phyloP scores from a whole-genome alignment of 179 eudicot species.

The Gypsophila paniculata region DNA sequence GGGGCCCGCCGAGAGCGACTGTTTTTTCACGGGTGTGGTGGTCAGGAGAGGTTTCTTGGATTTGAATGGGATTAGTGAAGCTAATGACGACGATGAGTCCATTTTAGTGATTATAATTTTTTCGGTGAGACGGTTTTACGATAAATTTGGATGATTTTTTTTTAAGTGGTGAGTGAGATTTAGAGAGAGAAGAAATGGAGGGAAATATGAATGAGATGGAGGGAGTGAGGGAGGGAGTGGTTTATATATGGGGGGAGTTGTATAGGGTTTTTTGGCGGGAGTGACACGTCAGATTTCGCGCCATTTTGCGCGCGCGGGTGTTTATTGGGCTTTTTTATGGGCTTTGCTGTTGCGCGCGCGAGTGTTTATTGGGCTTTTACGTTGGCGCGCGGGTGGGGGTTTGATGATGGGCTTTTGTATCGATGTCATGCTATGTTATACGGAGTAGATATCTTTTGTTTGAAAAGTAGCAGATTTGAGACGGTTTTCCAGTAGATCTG shows the following conservation, averaged over 20 bases:
- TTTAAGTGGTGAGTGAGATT: slow-evolving; percentile 13
- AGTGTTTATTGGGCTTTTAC: too few species aligned
- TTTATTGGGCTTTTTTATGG: neutral
- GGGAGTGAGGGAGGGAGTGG: neutral
- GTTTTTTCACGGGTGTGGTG: slow-evolving; percentile 15
- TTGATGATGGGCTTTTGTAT: too few species aligned
- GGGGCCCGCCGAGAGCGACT: slow-evolving; percentile 20
- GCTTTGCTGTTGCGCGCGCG: neutral
- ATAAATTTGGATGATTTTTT: too few species aligned
- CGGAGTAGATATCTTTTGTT: too few species aligned
- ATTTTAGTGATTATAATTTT: neutral
- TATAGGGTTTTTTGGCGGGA: slow-evolving; percentile 32
- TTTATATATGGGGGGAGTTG: slow-evolving; percentile 18
- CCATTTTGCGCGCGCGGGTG: neutral
- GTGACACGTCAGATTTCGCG: slow-evolving; percentile 3
- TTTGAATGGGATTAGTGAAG: slow-evolving; percentile 32
- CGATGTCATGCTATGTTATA: too few species aligned
- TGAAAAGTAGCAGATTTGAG: too few species aligned
- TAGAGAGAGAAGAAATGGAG: neutral
- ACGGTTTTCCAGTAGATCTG: too few species aligned
- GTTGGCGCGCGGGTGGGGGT: too few species aligned
- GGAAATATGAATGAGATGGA: neutral
- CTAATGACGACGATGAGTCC: slow-evolving; percentile 31
- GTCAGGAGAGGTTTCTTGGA: slow-evolving; percentile 40
- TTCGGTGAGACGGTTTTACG: too few species aligned